Base-by-base conservation (phyloP, 2,329 filamentous ascomycete genomes). In the Arthroderma sp. region DNA sequence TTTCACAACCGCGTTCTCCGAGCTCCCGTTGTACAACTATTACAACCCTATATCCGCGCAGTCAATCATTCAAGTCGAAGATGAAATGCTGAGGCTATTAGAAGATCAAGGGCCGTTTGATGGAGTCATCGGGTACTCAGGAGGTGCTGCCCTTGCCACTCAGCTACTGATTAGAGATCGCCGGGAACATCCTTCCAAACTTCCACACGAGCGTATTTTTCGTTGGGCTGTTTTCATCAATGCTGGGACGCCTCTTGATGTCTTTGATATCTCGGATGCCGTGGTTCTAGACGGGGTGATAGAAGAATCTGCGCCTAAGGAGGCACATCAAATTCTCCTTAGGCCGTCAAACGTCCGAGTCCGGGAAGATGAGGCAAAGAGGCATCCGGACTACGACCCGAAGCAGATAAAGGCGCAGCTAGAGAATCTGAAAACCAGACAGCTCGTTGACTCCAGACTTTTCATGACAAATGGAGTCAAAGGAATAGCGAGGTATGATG, bases 211-310 rank as follows among this genome's bases (percentile, higher is more conserved):
- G 53, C 57, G 61, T 8, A 55, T 61, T 3, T 63, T 63, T 37
- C 62, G 61, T 1, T 63, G 61, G 55, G 61, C 62, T 9, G 55
- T 57, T 13, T 63, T 63, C 37, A 61, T 62, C 35, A 63, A 63
- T 23, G 57, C 47, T 6, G 60, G 58, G 13, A 63, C 58, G n/a
- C 62, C 62, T 19, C 55, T 63, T 8, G 59, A 63, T 31, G 59
- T 60, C 7, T 62, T 63, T 43, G 43, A 53, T 35, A 37, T 61
- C 13, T 60, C 55, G 9, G 57, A 59, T 19, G 58, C 55, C 28
- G 33, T 56, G 9, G 54, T 60, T 2, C 41, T 56, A 37, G 61
- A 60, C 25, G 61, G 58, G 5, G 37, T 56, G 5, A 54, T 62
- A 33, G 31, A 54, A 15, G 54, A 43, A 4, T 61, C 60, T 19